Conservation (phyloP, 352 stramenopile species). For the Pythium aristosporum region DNA sequence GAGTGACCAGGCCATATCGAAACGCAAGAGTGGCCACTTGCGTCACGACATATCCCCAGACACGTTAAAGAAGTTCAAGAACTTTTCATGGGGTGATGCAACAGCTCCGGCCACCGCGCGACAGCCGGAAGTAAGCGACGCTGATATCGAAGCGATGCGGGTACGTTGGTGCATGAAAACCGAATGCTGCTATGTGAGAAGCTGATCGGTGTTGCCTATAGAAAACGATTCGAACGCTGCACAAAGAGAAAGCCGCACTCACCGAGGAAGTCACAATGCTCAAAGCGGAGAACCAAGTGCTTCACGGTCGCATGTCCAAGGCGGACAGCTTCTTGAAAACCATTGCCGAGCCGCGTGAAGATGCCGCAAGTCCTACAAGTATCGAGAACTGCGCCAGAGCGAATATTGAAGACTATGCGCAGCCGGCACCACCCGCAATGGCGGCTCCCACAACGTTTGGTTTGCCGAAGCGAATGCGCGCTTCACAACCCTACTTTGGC, state of each 20-base stretch:
- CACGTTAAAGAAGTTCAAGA: conserved; percentile 44
- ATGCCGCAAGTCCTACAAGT: conserved; percentile 1
- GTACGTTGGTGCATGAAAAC: conserved; percentile 18
- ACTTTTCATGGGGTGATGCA: conserved; percentile 30
- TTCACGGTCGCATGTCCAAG: conserved; percentile 26
- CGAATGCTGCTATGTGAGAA: background rate
- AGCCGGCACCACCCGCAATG: background rate
- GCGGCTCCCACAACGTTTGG: conserved; percentile 4
- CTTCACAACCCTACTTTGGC: conserved; percentile 11
- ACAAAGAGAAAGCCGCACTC: conserved; percentile 33
- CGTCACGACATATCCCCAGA: conserved; percentile 34
- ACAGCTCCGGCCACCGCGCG: background rate
- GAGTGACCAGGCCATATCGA: conserved; percentile 21
- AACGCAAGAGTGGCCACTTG: conserved; percentile 42
- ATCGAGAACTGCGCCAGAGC: background rate
- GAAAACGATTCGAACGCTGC: conserved; percentile 33
- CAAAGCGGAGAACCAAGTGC: conserved; percentile 27
- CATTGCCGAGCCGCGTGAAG: conserved; percentile 11
- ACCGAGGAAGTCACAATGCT: conserved; percentile 31
- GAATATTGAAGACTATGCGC: background rate
- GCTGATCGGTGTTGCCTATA: conserved; percentile 12
- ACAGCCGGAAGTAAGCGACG: conserved; percentile 7
- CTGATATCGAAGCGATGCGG: conserved; percentile 28
- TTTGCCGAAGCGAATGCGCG: conserved; percentile 23
- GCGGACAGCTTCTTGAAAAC: conserved; percentile 28